Evolutionary conservation across 441 rosid species (phyloP).

Genomic region (Biscutella laevigata): DNA sequence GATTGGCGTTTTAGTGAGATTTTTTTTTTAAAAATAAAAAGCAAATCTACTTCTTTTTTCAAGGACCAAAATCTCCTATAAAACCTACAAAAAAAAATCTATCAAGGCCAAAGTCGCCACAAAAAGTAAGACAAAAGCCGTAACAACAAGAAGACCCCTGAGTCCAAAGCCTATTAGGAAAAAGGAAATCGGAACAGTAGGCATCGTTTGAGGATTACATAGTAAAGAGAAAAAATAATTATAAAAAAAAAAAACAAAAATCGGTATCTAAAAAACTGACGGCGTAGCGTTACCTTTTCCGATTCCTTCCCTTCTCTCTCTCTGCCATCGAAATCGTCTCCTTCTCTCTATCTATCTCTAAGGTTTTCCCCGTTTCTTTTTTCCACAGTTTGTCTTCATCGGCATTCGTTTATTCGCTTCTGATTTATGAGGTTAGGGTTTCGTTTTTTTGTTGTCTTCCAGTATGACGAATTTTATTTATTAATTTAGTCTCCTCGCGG

Average conservation of each 20-base stretch:
- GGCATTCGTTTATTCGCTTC: conserved; percentile 31
- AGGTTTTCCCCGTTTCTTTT: conserved; percentile 10
- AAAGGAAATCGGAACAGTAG: not conserved
- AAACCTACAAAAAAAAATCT: no score
- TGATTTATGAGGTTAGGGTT: conserved; percentile 33
- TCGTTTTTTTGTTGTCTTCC: conserved; percentile 19
- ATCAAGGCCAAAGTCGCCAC: no score
- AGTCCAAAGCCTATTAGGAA: no score
- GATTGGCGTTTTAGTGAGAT: no score
- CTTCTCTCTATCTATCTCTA: conserved; percentile 3
- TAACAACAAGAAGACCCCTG: no score
- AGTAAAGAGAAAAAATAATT: not conserved
- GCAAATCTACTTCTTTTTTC: no score
- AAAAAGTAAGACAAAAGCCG: no score
- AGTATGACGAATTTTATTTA: conserved; percentile 21
- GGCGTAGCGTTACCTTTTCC: conserved; percentile 6
- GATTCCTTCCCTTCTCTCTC: conserved; percentile 12
- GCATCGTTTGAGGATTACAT: not conserved
- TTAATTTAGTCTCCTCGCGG: not conserved
- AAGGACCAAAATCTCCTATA: no score
- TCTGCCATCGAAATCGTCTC: conserved; percentile 13
- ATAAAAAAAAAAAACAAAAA: not conserved
- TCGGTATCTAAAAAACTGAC: conserved; percentile 17
- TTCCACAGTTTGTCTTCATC: not conserved
- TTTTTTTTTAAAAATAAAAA: no score